Evolutionary conservation across 2,329 filamentous ascomycete species (phyloP).

Genomic region (Fusarium sublunatum): DNA sequence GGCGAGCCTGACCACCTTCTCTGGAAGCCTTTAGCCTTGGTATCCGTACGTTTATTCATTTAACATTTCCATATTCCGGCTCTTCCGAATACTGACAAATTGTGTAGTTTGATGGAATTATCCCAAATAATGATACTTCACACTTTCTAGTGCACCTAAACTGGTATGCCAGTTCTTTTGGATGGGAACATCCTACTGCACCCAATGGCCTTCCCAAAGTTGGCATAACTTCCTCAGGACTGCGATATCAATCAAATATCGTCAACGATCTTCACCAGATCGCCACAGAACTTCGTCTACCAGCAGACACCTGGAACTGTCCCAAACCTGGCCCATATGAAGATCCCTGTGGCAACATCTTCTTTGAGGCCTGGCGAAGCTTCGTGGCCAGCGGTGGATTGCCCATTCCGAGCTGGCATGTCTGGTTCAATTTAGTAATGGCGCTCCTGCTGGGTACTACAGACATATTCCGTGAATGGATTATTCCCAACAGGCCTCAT

Average conservation of each 20-base stretch:
- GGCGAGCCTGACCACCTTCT: conserved; percentile 32
- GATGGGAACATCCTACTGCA: conserved; percentile 45
- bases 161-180: conserved; percentile 44
- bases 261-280: conserved; percentile 38
- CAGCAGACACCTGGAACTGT: conserved; percentile 39
- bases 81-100: conserved; percentile 12
- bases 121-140: conserved; percentile 44
- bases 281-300: conserved; percentile 37
- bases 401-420: conserved; percentile 28
- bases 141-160: conserved; percentile 43
- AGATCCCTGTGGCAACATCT: conserved; percentile 40
- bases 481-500: conserved; percentile 43
- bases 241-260: conserved; percentile 33
- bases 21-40: conserved; percentile 40
- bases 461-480: conserved; percentile 39
- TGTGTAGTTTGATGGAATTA: conserved; percentile 42
- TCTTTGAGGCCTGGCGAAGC: conserved; percentile 46
- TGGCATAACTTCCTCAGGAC: conserved; percentile 36
- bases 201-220: conserved; percentile 39
- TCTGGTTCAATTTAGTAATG: conserved; percentile 29
- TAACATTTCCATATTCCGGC: not conserved
- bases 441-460: conserved; percentile 27
- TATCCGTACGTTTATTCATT: conserved; percentile 38
- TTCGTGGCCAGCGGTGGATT: conserved; percentile 28
- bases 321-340: conserved; percentile 32